These are phyloP conservation scores for Brasilioporus rufonigricans DNA, from an alignment of 768 basidiomycete genomes.

Conservation along the genomic window DNA sequence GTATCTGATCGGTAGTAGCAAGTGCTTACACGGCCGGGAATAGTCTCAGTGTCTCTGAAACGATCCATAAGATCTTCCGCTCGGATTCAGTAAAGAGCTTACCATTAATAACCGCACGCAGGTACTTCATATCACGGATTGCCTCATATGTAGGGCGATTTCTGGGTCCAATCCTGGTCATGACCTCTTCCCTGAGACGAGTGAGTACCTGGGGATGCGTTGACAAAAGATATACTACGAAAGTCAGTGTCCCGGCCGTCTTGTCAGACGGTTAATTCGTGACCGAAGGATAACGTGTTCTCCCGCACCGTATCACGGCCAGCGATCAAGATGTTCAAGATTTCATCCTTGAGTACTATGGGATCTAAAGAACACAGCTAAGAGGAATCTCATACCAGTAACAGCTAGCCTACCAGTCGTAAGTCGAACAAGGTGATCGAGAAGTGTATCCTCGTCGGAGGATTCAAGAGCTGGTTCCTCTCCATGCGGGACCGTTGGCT, in stretches of 20 bases:
- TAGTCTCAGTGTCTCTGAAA: constrained; percentile 50
- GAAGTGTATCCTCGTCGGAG: constrained; percentile 46
- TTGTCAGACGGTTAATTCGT: constrained; percentile 30
- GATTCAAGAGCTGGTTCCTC: constrained; percentile 30
- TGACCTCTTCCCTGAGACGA: constrained; percentile 55
- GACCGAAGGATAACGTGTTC: not conserved
- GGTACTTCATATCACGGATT: constrained; percentile 60
- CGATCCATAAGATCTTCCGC: not conserved
- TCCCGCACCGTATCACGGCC: constrained; percentile 27
- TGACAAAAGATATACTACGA: constrained; percentile 44
- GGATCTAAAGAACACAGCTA: constrained; percentile 18
- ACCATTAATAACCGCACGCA: constrained; percentile 67
- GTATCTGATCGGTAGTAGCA: not conserved
- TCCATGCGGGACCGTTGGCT: constrained; percentile 4
- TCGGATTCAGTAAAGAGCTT: not conserved
- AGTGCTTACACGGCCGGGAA: constrained; percentile 47
- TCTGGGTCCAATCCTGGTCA: constrained; percentile 47
- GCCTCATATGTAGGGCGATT: constrained; percentile 51
- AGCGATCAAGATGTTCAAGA: constrained; percentile 36
- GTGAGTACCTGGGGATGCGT: constrained; percentile 44
- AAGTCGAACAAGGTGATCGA: constrained; percentile 54
- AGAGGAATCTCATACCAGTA: constrained; percentile 20
- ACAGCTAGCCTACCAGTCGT: constrained; percentile 37
- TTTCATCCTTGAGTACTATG: constrained; percentile 31
- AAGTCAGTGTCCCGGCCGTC: constrained; percentile 36